Evolutionary conservation across 1,139 yeast genomes (phyloP), one percentile per base, ranked within the genome.

Genomic region (Magnusiomyces paraingens): DNA sequence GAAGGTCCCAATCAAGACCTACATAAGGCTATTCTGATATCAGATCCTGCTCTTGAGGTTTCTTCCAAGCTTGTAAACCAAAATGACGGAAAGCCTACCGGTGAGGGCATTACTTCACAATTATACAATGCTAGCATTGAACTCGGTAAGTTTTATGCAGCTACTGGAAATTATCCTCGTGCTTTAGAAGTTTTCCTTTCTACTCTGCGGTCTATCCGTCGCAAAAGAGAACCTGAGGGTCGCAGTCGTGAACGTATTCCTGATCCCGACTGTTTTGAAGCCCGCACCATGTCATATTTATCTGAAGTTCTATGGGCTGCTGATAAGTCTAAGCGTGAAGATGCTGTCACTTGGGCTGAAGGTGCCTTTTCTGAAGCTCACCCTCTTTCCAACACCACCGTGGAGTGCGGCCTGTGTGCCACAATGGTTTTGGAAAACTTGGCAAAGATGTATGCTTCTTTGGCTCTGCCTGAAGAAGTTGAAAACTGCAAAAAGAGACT

Each of bases 231-330:
- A n/a, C 57, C 59, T 12, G 54, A 53, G 20, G 58, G 57, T 32
- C 61, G 59, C 18, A 40, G 47, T 20, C 52, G 42, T 17, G 42
- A 38, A n/a, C 53, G 48, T 2, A 47, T 51, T n/a, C 61, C 59
- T 10, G 47, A 55, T 12, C 26, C 51, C 11, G 54, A 54, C 47
- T 64, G 66, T 40, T 63, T 61, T 43, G 69, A 71, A 14, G 74
- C 79, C 2, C 58, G 75, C 21, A 64, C 80, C 50, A 79, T 80
- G 67, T 77, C 83, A 15, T 84, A 84, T 64, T 71, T 85, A 18
- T 76, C 86, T 55, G 91, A 85, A 66, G 70, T 85, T 5, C 67
- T 84, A 59, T 85, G 89, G 86, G 78, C 77, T 5, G 73, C 78
- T 56, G 82, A 83, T 1, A 69, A 73, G 51, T 14, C 29, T 6